Conservation (phyloP, 1,284 basidiomycete species). For the Puccinia horiana region DNA sequence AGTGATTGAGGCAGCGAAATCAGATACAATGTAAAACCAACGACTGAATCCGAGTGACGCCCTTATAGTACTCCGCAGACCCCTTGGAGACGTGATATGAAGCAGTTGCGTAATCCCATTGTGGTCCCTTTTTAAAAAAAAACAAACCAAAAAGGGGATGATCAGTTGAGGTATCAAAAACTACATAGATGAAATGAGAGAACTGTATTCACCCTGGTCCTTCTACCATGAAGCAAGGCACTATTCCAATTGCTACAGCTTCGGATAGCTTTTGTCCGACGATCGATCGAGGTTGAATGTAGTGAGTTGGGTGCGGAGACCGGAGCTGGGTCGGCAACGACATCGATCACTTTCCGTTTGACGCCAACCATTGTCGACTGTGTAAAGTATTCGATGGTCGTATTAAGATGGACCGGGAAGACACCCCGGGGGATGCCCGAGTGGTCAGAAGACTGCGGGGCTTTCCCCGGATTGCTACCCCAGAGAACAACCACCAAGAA, state of each 20-base stretch:
- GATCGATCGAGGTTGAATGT: constrained; percentile 14
- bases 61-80: constrained; percentile 20
- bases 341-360: neutral
- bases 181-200: no score
- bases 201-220: constrained; percentile 20
- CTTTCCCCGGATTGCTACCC: no score
- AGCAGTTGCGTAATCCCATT: constrained; percentile 39
- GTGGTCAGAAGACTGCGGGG: no score
- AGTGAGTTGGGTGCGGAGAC: neutral
- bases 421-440: no score
- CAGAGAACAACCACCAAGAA: neutral
- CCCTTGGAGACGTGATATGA: constrained; percentile 29
- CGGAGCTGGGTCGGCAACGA: neutral
- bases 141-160: neutral
- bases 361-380: neutral
- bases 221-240: constrained; percentile 42
- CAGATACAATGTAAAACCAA: constrained; percentile 17
- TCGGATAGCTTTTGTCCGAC: constrained; percentile 17
- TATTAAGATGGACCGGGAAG: no score
- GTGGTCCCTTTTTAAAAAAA: constrained; percentile 24
- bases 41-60: constrained; percentile 28
- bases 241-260: constrained; percentile 35
- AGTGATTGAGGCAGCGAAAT: neutral
- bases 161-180: neutral
- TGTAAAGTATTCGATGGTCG: no score